These are phyloP conservation scores for Paecilomyces formosus DNA, from an alignment of 2,329 filamentous ascomycete species.

Conservation along the genomic window DNA sequence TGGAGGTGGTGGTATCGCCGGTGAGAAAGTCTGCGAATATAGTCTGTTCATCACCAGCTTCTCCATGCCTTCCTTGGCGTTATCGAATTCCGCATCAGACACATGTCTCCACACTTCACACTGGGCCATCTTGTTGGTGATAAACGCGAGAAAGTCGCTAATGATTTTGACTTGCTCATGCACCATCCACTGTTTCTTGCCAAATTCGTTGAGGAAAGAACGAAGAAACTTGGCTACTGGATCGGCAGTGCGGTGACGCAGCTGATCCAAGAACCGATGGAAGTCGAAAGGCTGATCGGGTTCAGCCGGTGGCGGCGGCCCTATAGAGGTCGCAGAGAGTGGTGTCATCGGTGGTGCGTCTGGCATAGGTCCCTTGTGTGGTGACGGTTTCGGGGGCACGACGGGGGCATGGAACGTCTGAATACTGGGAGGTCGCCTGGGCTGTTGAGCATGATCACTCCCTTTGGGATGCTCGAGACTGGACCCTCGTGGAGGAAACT, in stretches of 20 bases:
- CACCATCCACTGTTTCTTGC: slow-evolving; percentile 98
- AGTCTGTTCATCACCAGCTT: slow-evolving; percentile 98
- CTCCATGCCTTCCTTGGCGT: slow-evolving; percentile 97
- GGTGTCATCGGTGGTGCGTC: slow-evolving; percentile 13
- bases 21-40: slow-evolving; percentile 93
- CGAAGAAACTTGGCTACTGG: slow-evolving; percentile 92
- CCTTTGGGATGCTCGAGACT: slow-evolving; percentile 67
- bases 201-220: slow-evolving; percentile 90
- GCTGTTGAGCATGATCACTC: slow-evolving; percentile 24
- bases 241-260: slow-evolving; percentile 94
- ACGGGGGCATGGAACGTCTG: slow-evolving; percentile 12
- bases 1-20: slow-evolving; percentile 76
- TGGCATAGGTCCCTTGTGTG: slow-evolving; percentile 16
- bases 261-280: slow-evolving; percentile 89
- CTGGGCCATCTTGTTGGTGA: slow-evolving; percentile 94
- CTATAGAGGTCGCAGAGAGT: slow-evolving; percentile 27
- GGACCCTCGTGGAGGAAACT: slow-evolving; percentile 75
- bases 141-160: slow-evolving; percentile 90
- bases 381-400: slow-evolving; percentile 17
- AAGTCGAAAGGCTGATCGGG: slow-evolving; percentile 90
- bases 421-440: slow-evolving; percentile 10
- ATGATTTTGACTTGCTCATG: slow-evolving; percentile 99
- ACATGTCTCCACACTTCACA: slow-evolving; percentile 97
- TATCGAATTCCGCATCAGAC: slow-evolving; percentile 95
- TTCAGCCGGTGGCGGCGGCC: slow-evolving; percentile 62